These are phyloP conservation scores for Oryza meyeriana DNA, from an alignment of 176 grass and related monocot genomes.

Conservation along the genomic window DNA sequence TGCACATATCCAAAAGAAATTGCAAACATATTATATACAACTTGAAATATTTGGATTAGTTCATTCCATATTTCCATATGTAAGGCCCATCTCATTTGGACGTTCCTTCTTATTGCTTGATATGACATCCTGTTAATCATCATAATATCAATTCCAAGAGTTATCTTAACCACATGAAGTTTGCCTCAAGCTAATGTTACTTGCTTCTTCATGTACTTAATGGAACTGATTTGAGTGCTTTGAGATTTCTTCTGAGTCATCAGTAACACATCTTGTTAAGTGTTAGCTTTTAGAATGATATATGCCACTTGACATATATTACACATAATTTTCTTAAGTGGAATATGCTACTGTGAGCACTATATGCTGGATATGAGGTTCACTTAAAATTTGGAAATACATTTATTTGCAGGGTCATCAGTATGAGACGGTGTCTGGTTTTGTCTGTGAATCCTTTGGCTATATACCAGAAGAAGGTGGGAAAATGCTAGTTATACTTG, in stretches of 20 bases:
- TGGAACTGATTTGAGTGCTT: background rate
- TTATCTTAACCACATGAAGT: background rate
- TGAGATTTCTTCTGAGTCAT: background rate
- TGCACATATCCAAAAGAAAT: background rate
- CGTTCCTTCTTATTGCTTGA: background rate
- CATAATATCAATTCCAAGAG: background rate
- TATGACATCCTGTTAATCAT: background rate
- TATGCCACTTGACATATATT: background rate
- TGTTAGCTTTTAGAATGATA: background rate
- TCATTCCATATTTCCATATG: no score
- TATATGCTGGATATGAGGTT: constrained; percentile 4
- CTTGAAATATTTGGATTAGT: background rate
- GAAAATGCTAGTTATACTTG: constrained; percentile 77
- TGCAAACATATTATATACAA: background rate
- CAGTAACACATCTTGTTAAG: constrained; percentile 10
- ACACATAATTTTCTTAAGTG: constrained; percentile 9
- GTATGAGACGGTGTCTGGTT: constrained; percentile 92
- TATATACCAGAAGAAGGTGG: constrained; percentile 87
- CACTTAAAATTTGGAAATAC: constrained; percentile 15
- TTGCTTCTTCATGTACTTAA: background rate
- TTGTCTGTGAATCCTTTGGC: constrained; percentile 94
- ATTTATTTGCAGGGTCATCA: constrained; percentile 68
- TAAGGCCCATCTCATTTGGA: background rate
- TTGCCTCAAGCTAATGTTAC: background rate
- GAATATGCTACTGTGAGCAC: background rate